A percentile compares a stretch with the other conserved stretches of the same genome.
phyloP scores from a whole-genome alignment of 108 stramenopile genomes.

The Pelagomonas calceolata region DNA sequence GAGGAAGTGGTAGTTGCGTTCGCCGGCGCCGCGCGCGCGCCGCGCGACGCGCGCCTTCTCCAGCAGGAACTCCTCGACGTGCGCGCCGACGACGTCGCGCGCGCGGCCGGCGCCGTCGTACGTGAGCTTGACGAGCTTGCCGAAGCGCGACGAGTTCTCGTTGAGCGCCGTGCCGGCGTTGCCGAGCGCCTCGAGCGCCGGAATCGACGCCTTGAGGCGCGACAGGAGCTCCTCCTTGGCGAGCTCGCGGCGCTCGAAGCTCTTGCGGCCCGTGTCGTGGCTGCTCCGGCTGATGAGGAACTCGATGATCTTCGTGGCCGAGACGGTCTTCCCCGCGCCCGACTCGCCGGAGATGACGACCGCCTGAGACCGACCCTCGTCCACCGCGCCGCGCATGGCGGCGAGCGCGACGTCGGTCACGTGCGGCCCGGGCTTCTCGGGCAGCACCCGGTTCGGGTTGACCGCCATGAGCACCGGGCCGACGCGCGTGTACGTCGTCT shows the following conservation, averaged over 20 bases:
- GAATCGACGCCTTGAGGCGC: slow-evolving; percentile 9
- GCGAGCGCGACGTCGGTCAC: neutral
- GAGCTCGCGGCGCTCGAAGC: neutral
- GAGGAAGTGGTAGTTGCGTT: slow-evolving; percentile 16
- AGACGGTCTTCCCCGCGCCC: slow-evolving; percentile 27
- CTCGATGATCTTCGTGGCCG: neutral
- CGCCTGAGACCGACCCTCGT: neutral
- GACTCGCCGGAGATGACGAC: slow-evolving; percentile 20
- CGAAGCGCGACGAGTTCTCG: slow-evolving; percentile 17
- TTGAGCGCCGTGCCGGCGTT: slow-evolving; percentile 15
- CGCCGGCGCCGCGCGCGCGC: neutral
- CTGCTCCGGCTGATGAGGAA: too few relatives aligned
- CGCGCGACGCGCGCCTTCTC: slow-evolving; percentile 11
- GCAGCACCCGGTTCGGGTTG: slow-evolving; percentile 6
- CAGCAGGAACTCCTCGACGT: slow-evolving; percentile 13
- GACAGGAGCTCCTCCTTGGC: neutral
- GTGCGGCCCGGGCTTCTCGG: slow-evolving; percentile 4
- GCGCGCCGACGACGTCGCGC: slow-evolving; percentile 9
- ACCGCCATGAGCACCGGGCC: slow-evolving; percentile 13
- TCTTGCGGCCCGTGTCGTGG: neutral
- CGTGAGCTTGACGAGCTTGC: slow-evolving; percentile 10
- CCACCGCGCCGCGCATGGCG: neutral
- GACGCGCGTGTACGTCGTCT: slow-evolving; percentile 12
- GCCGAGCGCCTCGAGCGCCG: slow-evolving; percentile 18
- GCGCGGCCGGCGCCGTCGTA: neutral